Base-by-base conservation (phyloP, 1,284 basidiomycete species). In the Apiotrichum veenhuisii region DNA sequence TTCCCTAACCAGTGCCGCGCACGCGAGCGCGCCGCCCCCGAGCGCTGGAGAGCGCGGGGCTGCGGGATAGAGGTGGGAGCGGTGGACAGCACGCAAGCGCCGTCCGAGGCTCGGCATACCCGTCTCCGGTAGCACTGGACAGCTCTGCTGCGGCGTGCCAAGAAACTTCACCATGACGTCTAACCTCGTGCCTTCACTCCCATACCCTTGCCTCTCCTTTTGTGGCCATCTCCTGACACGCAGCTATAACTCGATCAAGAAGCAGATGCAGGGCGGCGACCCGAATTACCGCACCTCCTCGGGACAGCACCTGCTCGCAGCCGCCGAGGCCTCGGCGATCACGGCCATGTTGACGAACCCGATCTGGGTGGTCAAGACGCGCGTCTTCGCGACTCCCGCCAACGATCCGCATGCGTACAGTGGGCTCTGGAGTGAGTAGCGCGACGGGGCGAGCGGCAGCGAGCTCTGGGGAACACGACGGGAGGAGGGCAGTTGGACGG, bases 331-430 rank as follows among this genome's bases (percentile, higher is more conserved):
- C 70, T 96, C 91, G 77, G 89, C 93, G 9, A 85, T 87, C 33
- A 97, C 94, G 3, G 94, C 96, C 0, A 81, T 98, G 63, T 83
- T 97, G 75, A 98, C 96, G 12, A 99, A 99, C 76, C 96, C 96
- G 0, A 86, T 98, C 67, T 99, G 95, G 95, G 91, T 98, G 12
- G 89, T 98, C 59, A 92, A 97, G 79, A 95, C 97, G 10, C 85
- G 95, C 58, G 95, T 98, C 86, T 98, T 98, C 70, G 93, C 93
- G 1, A 90, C 91, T 0, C 80, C 78, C 7, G 74, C 82, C 25
- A 81, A 83, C 55, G 83, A 85, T 57, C 83, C 87, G 33, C 77
- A 75, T 8, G 84, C 89, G 1, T 94, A 95, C 74, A 82, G 83
- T n/a, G 84, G 87, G 5, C 79, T 94, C 52, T 86, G 85, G 82